Conservation (phyloP, 1,284 basidiomycete genomes). For the Xanthoconium separans region DNA sequence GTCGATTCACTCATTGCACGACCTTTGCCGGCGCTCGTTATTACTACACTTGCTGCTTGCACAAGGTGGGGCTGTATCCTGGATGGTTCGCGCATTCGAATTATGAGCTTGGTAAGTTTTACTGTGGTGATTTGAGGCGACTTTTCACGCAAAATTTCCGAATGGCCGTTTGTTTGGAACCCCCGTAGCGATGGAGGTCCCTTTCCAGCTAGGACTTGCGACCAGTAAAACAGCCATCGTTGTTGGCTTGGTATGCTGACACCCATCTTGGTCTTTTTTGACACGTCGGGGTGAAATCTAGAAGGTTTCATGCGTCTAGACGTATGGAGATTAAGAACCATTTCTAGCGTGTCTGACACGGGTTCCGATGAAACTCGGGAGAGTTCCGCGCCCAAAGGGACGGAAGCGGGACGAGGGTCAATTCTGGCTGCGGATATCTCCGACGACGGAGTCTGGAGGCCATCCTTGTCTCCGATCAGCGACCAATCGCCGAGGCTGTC, state of each 20-base stretch:
- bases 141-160: constrained; percentile 7
- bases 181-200: constrained; percentile 52
- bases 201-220: constrained; percentile 55
- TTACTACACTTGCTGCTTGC: constrained; percentile 53
- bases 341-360: constrained; percentile 43
- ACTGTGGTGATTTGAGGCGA: constrained; percentile 30
- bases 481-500: constrained; percentile 18
- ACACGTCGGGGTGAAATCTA: constrained; percentile 9
- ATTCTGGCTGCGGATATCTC: neutral
- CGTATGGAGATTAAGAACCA: constrained; percentile 67
- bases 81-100: constrained; percentile 59
- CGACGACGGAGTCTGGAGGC: constrained; percentile 18
- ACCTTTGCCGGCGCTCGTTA: constrained; percentile 41
- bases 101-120: constrained; percentile 49
- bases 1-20: constrained; percentile 34
- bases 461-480: constrained; percentile 20
- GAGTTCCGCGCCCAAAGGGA: constrained; percentile 6
- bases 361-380: constrained; percentile 24
- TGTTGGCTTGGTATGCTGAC: constrained; percentile 76
- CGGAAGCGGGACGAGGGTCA: neutral
- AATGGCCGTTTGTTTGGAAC: neutral
- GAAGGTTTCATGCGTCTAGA: constrained; percentile 62
- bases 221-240: constrained; percentile 74
- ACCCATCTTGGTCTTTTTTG: constrained; percentile 56
- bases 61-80: constrained; percentile 50